Evolutionary conservation across 345 rosid genomes (phyloP), one percentile per base, ranked within the genome.

Genomic region (Conringia planisiliqua): DNA sequence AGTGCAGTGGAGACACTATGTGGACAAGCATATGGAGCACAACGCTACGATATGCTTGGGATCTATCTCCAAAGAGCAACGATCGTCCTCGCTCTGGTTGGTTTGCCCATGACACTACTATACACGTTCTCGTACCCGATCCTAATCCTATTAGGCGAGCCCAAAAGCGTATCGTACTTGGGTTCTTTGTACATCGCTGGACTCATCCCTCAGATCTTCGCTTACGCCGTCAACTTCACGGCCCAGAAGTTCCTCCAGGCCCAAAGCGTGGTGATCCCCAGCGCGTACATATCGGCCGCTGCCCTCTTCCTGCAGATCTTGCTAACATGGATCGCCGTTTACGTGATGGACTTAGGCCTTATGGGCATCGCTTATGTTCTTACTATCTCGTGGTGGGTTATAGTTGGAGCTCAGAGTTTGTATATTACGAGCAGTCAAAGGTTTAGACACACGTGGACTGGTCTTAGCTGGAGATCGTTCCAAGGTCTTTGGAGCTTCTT

Each of bases 1-100:
- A 92, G 98, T 51, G 98, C 98, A 0, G 94, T 88, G 16, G 96
- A 90, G 64, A 92, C 97, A 0, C 74, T 92, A 10, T 90, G 97
- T 20, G 96, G 96, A 9, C 97, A 92, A 81, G 96, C 96, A 0
- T 87, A 83, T 17, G 97, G 96, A 0, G 90, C 90, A 3, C 68
- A 66, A 2, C 77, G 81, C 3, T 80, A 80, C 13, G 89, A 83
- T 16, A 86, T 87, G 92, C 79, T 92, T 24, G 98, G 98, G 0
- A 70, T 86, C 20, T 92, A 92, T 78, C 86, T 92, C 4, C 96
- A 90, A 68, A 81, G 94, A 81, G 86, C 98, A 57, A 86, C 85
- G 0, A 44, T 92, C 7, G 89, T 92, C 18, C 86, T 92, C 1
- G 48, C 61, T 26, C 36, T 83, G 22, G 86, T 89, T 1, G 96